phyloP scores from a whole-genome alignment of 169 alveolate genomes.

The Eimeria sp. region DNA sequence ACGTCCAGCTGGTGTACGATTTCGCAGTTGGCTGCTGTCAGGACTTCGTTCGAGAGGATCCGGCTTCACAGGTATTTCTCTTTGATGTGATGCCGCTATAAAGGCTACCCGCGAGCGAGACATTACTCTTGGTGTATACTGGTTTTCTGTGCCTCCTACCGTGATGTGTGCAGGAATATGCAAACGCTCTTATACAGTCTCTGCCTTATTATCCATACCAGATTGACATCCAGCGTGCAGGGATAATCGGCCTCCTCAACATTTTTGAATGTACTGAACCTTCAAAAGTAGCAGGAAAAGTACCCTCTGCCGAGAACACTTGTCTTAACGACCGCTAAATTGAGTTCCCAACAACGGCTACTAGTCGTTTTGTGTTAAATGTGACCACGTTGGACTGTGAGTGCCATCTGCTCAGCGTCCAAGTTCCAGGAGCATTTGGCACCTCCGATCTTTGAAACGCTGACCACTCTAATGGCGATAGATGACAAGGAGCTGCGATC shows the following conservation, averaged over 20 bases:
- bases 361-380: neutral
- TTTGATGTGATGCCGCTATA: neutral
- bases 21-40: constrained; percentile 84
- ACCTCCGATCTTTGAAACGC: constrained; percentile 78
- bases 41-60: constrained; percentile 72
- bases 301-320: neutral
- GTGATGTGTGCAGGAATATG: constrained; percentile 77
- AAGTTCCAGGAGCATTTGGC: constrained; percentile 82
- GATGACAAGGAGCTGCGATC: constrained; percentile 80
- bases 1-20: constrained; percentile 84
- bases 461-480: constrained; percentile 83
- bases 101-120: neutral
- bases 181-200: constrained; percentile 82
- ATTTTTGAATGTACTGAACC: constrained; percentile 75
- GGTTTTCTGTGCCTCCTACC: neutral
- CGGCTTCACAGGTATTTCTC: constrained; percentile 80
- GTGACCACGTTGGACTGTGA: neutral
- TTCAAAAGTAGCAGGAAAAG: neutral
- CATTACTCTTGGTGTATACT: neutral
- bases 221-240: constrained; percentile 84
- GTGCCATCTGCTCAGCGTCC: constrained; percentile 46
- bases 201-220: constrained; percentile 84
- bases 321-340: neutral
- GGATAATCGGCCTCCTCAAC: constrained; percentile 83
- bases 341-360: neutral